Base-by-base conservation (phyloP, 1,284 basidiomycete species). In the Cutaneotrichosporon mucoides region DNA sequence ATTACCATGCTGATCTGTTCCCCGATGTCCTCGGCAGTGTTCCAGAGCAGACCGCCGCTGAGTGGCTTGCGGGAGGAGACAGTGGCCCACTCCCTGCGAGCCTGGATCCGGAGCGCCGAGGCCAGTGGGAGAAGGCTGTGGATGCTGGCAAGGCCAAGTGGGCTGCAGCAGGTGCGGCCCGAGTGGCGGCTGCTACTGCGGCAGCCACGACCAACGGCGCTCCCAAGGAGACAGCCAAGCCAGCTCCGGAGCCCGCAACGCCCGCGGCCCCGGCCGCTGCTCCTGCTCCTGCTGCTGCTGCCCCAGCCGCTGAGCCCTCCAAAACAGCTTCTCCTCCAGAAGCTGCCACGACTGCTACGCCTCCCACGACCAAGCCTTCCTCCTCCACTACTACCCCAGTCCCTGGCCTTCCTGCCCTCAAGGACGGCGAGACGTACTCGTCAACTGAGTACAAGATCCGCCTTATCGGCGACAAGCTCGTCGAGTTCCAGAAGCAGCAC, bases 1-100 rank as follows among this genome's bases (percentile, higher is more conserved):
- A 81, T 60, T 81, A 76, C 53, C 77, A 80, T 53, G 64, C 66
- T 3, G 79, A 81, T 48, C 65, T 81, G 33, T 80, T 72, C 54
- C 80, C 80, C 9, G 72, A 76, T 8, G 64, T 76, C 10, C 8
- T 49, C 0, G 68, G 73, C 24, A 34, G 49, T 72, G 75, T 71
- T 3, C 69, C 79, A 11, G 77, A 76, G 16, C 77, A 79, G 58
- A 61, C 56, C 0, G 67, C 69, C 0, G 35, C 41, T n/a, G 68
- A 71, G 6, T 81, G 79, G 79, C 57, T 76, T 4, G 46, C 59
- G 1, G 79, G 78, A 5, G 57, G 61, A 2, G 71, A 79, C 51
- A 68, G 64, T n/a, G 36, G 40, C 1, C 72, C 75, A 5, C 53
- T 70, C 5, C 56, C 55, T 2, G 61, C 73, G 10, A 67, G 67